phyloP scores from a whole-genome alignment of 495 filamentous ascomycete genomes.

The Penicillium ochrochloron region DNA sequence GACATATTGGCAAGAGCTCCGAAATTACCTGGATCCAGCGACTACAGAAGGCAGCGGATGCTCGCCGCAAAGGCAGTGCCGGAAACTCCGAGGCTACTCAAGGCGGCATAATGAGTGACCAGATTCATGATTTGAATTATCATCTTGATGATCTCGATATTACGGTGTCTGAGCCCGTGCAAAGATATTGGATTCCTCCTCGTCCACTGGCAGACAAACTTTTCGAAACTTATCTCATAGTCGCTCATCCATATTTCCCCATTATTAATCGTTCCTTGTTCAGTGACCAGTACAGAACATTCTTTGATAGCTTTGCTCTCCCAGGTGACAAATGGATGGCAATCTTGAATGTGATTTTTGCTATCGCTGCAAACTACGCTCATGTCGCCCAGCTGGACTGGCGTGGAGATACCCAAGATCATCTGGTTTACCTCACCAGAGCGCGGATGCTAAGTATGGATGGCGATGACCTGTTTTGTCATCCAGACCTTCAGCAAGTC shows the following conservation, averaged over 20 bases:
- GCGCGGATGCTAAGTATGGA: slow-evolving; percentile 57
- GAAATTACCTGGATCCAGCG: slow-evolving; percentile 65
- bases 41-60: slow-evolving; percentile 19
- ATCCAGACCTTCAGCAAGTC: slow-evolving; percentile 59
- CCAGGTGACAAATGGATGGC: slow-evolving; percentile 56
- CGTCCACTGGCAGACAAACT: slow-evolving; percentile 52
- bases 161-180: slow-evolving; percentile 43
- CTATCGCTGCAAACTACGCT: slow-evolving; percentile 59
- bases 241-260: slow-evolving; percentile 60
- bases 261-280: slow-evolving; percentile 55
- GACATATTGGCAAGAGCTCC: slow-evolving; percentile 64
- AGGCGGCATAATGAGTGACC: slow-evolving; percentile 18
- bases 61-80: slow-evolving; percentile 18
- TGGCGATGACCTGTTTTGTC: slow-evolving; percentile 49
- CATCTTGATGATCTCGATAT: slow-evolving; percentile 61
- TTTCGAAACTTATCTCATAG: slow-evolving; percentile 55
- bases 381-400: slow-evolving; percentile 49
- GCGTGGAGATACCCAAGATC: slow-evolving; percentile 50
- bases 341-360: slow-evolving; percentile 65
- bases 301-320: slow-evolving; percentile 29
- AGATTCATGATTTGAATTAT: slow-evolving; percentile 47
- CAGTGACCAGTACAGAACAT: slow-evolving; percentile 38
- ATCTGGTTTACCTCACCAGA: slow-evolving; percentile 59
- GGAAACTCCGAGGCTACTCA: slow-evolving; percentile 17
- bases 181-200: slow-evolving; percentile 55